Evolutionary conservation across 73 alveolate species (phyloP), one percentile per base, ranked within the genome.

Genomic region (Tetrahymena malaccensis): DNA sequence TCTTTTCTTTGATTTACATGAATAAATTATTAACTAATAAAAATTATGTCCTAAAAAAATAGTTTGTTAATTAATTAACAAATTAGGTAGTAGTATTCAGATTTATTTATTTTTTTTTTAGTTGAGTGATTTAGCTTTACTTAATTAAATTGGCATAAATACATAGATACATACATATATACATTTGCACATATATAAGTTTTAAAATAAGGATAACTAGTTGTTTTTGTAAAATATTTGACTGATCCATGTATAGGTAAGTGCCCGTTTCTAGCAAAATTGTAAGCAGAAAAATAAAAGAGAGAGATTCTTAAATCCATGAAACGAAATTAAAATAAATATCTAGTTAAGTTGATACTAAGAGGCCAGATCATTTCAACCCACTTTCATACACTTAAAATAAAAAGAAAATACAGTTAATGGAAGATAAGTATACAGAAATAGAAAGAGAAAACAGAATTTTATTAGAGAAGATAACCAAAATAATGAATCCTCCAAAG

Each of bases 401-500:
- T 31, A 70, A 70, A 70, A 70, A 70, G 89, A 70, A 70, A 25
- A 31, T 70, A 12, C 31, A 70, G 12, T 22, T 70, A 4, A 70
- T 70, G 89, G 89, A 70, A 95, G 98, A 96, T 19, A 94, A 93
- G 40, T 44, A 84, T 27, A 96, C 98, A 34, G 98, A 97, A 58
- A 96, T 97, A 37, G 98, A 97, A 95, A 94, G 98, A 85, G 98
- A 93, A 35, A 97, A 97, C 55, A 94, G 98, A 43, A 96, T 97
- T 55, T 93, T 97, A 27, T 94, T 97, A 25, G 98, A 97, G 96
- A 97, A 97, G 70, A 97, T 97, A 96, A 94, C 96, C 9, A 85
- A 93, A 27, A 97, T 97, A 27, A 96, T 96, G 98, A 57, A 43
- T 35, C 89, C 89, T 27, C 89, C 89, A 22, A 70, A 70, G 37